Base-by-base conservation (phyloP, 2,329 filamentous ascomycete genomes). In the Hymenoscyphus repandus region DNA sequence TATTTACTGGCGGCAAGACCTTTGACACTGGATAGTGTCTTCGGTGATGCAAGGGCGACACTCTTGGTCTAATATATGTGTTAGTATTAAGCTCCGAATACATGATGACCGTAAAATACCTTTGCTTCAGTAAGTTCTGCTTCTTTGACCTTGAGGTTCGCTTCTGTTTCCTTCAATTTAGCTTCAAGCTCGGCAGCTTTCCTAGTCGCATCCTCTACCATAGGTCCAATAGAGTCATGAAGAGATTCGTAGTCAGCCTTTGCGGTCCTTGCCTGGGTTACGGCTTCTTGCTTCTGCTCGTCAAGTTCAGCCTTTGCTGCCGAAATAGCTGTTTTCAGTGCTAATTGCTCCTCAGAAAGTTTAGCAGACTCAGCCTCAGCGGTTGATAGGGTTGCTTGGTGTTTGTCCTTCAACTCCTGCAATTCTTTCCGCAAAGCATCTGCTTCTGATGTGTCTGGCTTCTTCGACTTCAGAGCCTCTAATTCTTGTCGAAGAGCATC, bases 91-190 rank as follows among this genome's bases (percentile, higher is more conserved):
- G 30, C 33, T 31, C 20, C 1, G 22, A 33, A 10, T n/a, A 34
- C 20, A 17, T 13, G 51, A 36, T 30, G 18, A 9, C 22, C 30
- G 47, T 40, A 0, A 58, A 37, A 47, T 56, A 83, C 80, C 72
- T 78, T 78, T 50, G 74, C 79, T 66, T 84, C 81, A 13, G 74
- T 77, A 61, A 85, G 70, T 67, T 85, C 80, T 37, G 80, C 80
- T 38, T 84, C 79, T 70, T 79, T 82, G 47, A 84, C 78, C 47
- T 65, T 66, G 31, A 67, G 62, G 6, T 60, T 55, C 6, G 64
- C 63, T 47, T 65, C 58, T n/a, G 57, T 47, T 49, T 65, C 71
- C 68, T 75, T 79, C 44, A 71, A 49, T 47, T 66, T 62, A 45
- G 68, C 68, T 47, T 71, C 68, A 52, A 69, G 62, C 54, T 71